Evolutionary conservation across 164 flowering plant genomes (phyloP).

Genomic region (Stephania yunnanensis): DNA sequence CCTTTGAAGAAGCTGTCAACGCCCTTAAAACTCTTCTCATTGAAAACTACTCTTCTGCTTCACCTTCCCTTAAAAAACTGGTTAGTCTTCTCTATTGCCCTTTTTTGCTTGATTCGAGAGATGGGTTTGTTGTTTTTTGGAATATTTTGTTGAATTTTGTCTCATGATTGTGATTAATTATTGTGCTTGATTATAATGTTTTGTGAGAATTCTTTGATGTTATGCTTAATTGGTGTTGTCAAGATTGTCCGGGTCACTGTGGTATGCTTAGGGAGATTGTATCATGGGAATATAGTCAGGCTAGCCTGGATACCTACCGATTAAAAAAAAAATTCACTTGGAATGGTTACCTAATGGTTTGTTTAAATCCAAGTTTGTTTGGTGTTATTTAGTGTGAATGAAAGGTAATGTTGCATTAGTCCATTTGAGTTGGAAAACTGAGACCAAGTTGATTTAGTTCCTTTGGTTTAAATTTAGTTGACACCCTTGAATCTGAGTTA

Average conservation of each 20-base stretch:
- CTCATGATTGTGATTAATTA: not conserved
- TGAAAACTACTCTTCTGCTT: conserved; percentile 51
- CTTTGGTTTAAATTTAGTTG: not conserved
- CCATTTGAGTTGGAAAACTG: not conserved
- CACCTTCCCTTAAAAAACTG: conserved; percentile 63
- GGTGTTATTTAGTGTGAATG: not conserved
- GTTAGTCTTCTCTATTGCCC: conserved; percentile 23
- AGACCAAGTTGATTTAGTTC: not conserved
- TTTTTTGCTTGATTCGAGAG: not conserved
- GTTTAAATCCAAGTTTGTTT: not conserved
- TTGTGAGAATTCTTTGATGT: not conserved
- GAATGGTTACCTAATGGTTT: not conserved
- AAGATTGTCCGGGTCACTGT: no score
- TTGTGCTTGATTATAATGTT: not conserved
- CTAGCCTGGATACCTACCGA: no score
- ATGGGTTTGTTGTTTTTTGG: not conserved
- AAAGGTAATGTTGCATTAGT: not conserved
- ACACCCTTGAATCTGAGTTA: not conserved
- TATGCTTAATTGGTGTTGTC: not conserved
- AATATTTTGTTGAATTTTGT: not conserved
- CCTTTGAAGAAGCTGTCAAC: conserved; percentile 68
- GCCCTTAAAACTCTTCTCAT: conserved; percentile 47
- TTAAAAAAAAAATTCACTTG: not conserved
- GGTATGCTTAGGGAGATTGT: no score
- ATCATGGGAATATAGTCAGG: no score